Conservation (phyloP, 257 asterid species). For the Salvia rosmarinus region DNA sequence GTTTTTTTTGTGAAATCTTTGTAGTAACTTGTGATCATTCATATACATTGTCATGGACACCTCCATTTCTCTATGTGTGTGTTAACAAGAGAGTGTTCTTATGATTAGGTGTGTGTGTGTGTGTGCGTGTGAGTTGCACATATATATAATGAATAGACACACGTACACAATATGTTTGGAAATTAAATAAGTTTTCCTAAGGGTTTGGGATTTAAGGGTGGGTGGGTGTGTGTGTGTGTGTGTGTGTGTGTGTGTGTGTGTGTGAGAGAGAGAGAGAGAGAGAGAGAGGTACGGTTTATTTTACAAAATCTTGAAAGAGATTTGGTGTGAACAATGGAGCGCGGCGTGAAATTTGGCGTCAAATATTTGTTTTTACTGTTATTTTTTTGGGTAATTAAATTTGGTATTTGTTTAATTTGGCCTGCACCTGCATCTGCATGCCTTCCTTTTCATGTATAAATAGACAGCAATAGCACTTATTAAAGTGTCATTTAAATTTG, state of each 20-base stretch:
- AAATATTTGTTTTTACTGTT: background rate
- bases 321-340: background rate
- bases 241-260: no score
- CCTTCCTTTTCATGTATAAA: background rate
- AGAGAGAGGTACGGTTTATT: no score
- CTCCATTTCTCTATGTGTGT: no score
- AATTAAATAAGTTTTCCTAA: background rate
- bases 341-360: no score
- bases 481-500: no score
- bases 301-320: background rate
- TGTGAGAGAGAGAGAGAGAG: background rate
- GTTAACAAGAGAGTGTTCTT: no score
- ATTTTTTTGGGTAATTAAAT: background rate
- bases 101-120: no score
- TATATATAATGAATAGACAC: background rate
- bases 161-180: background rate
- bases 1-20: no score
- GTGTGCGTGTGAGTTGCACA: background rate
- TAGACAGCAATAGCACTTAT: background rate
- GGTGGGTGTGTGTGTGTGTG: no score
- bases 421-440: conserved; percentile 30
- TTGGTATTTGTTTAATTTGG: conserved; percentile 12
- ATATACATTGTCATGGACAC: conserved; percentile 23
- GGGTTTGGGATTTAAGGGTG: no score
- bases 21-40: background rate